phyloP scores from a whole-genome alignment of 164 flowering plant species.

The Nymphaea colorata region DNA sequence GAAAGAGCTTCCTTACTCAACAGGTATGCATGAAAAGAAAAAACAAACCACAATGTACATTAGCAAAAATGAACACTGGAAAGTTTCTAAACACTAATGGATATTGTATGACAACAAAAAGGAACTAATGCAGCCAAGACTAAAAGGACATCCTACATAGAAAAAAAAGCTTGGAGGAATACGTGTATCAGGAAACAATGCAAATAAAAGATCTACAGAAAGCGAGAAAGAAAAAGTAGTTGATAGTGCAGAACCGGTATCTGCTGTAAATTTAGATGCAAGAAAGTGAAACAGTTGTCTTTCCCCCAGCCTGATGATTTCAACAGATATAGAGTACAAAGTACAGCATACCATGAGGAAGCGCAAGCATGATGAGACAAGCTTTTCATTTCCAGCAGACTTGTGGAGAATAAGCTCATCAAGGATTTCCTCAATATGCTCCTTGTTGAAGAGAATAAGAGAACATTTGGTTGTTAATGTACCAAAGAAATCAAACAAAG shows the following conservation, averaged over 20 bases:
- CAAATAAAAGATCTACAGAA: neutral
- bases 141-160: neutral
- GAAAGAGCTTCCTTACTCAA: too few relatives aligned
- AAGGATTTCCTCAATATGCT: slow-evolving; percentile 68
- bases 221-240: too few relatives aligned
- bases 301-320: too few relatives aligned
- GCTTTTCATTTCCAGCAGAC: slow-evolving; percentile 39
- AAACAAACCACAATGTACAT: too few relatives aligned
- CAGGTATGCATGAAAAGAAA: too few relatives aligned
- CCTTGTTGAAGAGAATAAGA: slow-evolving; percentile 79
- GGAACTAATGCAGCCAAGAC: neutral
- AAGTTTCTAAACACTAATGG: too few relatives aligned
- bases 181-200: neutral
- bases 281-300: too few relatives aligned
- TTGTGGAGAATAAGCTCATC: slow-evolving; percentile 39
- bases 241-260: too few relatives aligned
- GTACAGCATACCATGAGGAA: slow-evolving; percentile 58
- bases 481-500: slow-evolving; percentile 66
- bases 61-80: too few relatives aligned
- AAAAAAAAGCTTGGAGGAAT: neutral
- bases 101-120: too few relatives aligned
- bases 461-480: slow-evolving; percentile 73
- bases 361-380: slow-evolving; percentile 53
- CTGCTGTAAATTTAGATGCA: too few relatives aligned
- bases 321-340: neutral